A percentile compares a stretch with the other conserved stretches of the same genome.
Evolutionary conservation across 108 stramenopile genomes (phyloP).

Genomic region (Nitzschia inconspicua): DNA sequence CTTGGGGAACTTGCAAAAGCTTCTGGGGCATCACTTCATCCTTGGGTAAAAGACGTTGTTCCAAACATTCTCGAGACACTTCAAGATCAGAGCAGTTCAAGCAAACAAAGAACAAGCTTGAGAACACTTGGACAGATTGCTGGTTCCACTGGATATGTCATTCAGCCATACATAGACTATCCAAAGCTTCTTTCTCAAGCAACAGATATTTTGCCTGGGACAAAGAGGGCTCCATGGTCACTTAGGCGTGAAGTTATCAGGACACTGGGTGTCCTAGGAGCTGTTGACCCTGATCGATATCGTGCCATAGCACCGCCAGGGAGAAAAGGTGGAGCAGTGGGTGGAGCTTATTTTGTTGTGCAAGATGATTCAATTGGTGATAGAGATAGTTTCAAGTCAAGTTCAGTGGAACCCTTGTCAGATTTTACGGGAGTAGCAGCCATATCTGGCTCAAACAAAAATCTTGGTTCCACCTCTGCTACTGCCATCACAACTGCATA

Average conservation of each 20-base stretch:
- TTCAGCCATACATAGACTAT: conserved; percentile 90
- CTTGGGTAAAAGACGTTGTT: conserved; percentile 83
- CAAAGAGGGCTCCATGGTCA: conserved; percentile 80
- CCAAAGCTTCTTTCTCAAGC: conserved; percentile 83
- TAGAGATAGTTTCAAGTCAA: too few species aligned
- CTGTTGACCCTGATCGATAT: conserved; percentile 91
- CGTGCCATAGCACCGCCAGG: conserved; percentile 51
- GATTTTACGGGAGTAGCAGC: neutral
- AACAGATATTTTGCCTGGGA: conserved; percentile 75
- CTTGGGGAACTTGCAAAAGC: conserved; percentile 91
- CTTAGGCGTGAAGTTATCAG: conserved; percentile 91
- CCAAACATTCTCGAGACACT: conserved; percentile 84
- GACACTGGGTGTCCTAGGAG: conserved; percentile 92
- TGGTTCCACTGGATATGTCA: conserved; percentile 89
- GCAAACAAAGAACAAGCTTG: conserved; percentile 86
- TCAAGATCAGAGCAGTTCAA: conserved; percentile 83
- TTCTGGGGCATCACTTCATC: conserved; percentile 66
- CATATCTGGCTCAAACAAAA: neutral
- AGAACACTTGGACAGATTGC: conserved; percentile 89
- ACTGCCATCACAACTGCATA: neutral
- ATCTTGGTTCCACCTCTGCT: neutral
- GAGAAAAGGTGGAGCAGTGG: conserved; percentile 78
- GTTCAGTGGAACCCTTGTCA: neutral
- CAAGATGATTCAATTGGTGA: too few species aligned
- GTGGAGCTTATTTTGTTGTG: conserved; percentile 74